Evolutionary conservation across 164 flowering plant species (phyloP), one percentile per base, ranked within the genome.

Genomic region (Cinnamomum micranthum): DNA sequence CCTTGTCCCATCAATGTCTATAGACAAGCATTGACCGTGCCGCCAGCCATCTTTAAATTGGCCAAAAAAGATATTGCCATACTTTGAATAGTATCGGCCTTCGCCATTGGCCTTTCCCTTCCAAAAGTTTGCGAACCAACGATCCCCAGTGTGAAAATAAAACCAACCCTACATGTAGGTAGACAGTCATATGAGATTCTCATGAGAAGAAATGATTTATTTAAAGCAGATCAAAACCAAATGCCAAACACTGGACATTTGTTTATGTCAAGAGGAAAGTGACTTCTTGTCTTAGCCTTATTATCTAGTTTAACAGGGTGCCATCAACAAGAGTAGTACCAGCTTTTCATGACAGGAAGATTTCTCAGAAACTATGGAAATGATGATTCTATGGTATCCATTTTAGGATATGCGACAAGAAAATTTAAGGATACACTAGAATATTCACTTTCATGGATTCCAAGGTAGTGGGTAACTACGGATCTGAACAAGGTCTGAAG

Each of bases 41-140:
- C 98, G 84, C 91, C 92, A 91, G 72, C 98, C 99, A 81, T 95
- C 92, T 79, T 85, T 85, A 77, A 95, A 95, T 79, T 91, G 84
- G 27, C 99, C 98, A 82, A 93, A 95, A 71, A 91, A 86, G 73
- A 92, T 83, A 70, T 89, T 89, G 64, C 99, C 99, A 77, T 75
- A 77, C 76, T 87, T 91, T 27, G 98, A 91, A 80, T 95, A 95
- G 82, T 92, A 93, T 51, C 99, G 89, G 14, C 97, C 93, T 82
- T 95, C 99, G 70, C 97, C 98, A 81, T 87, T 86, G 7, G 99
- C 94, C 79, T 90, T 91, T 62, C 99, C 99, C 86, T 93, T 95
- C 98, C 99, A 95, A 73, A 93, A 95, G 84, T 92, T 95, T 68
- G 88, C 93, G 87, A 92, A 95, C 99, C 94, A 95, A 74, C 98